Evolutionary conservation across 306 rosid genomes (phyloP).

Genomic region (Argentina anserina): DNA sequence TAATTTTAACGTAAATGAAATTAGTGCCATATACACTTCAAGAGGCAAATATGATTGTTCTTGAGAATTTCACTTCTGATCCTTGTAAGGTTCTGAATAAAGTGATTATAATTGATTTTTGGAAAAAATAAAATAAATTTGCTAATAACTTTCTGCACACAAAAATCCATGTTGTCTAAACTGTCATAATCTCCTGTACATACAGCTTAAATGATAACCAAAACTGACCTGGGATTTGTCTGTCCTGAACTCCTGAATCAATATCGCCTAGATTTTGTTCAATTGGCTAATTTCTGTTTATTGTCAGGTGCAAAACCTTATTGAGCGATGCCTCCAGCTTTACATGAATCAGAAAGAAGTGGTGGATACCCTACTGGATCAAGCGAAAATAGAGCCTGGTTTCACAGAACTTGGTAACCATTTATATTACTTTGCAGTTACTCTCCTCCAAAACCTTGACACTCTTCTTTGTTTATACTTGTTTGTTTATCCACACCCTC

Average conservation of each 20-base stretch:
- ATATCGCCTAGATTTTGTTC: no score
- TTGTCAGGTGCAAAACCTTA: conserved; percentile 82
- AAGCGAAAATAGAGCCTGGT: conserved; percentile 92
- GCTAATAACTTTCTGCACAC: not conserved
- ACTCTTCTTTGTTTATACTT: not conserved
- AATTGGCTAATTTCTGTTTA: conserved; percentile 10
- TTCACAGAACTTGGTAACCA: conserved; percentile 82
- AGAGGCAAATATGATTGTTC: not conserved
- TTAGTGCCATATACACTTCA: not conserved
- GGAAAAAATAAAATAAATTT: not conserved
- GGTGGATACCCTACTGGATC: conserved; percentile 56
- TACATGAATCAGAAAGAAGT: conserved; percentile 88
- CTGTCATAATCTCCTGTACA: not conserved
- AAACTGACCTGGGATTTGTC: not conserved
- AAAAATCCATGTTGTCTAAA: not conserved
- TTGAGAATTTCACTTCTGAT: not conserved
- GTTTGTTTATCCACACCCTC: not conserved
- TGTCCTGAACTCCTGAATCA: no score
- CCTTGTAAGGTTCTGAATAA: not conserved
- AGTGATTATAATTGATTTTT: not conserved
- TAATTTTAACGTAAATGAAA: not conserved
- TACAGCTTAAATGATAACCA: not conserved
- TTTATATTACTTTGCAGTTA: not conserved
- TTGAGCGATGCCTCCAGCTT: conserved; percentile 83
- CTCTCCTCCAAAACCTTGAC: not conserved